Evolutionary conservation across 345 rosid genomes (phyloP), one percentile per base, ranked within the genome.

Genomic region (Heritiera littoralis): DNA sequence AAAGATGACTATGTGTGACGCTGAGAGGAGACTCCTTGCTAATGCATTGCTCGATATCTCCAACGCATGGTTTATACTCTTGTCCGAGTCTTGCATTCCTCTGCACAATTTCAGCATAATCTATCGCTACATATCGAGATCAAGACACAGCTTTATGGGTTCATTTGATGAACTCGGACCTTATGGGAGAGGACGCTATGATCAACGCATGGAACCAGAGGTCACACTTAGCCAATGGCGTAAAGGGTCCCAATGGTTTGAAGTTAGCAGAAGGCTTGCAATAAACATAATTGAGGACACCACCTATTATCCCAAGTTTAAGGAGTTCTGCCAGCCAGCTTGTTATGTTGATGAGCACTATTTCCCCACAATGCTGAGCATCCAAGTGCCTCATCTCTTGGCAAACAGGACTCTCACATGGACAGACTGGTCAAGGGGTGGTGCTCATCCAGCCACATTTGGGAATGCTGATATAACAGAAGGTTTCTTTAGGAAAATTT

Each of bases 221-320:
- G 90, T 96, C 69, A 86, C 81, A 14, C 89, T 92, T 54, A 77
- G 84, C 75, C 92, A 94, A 66, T 96, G 99, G 99, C 90, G 97
- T 13, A 95, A 95, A 87, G 98, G 99, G 49, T 88, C 99, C 52
- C 99, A 95, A 69, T 95, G 97, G 98, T 93, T 95, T 76, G 97
- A 93, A 84, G 84, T 92, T 32, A 88, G 88, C 56, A 84, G 98
- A 48, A 82, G 75, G 78, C 91, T 96, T 1, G 99, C 97, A 41
- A 7, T 89, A 7, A 82, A 81, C 52, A 90, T 96, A 51, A 75
- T 96, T 9, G 84, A 84, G 80, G 99, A 96, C 78, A 73, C 81
- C 20, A 81, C 55, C 6, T 94, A 89, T 83, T 89, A 94, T 78
- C 97, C 99, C 5, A 92, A 89, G 81, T 96, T 92, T 87, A 84